Conservation (phyloP, 2,329 filamentous ascomycete genomes). For the Phialophora tarda region DNA sequence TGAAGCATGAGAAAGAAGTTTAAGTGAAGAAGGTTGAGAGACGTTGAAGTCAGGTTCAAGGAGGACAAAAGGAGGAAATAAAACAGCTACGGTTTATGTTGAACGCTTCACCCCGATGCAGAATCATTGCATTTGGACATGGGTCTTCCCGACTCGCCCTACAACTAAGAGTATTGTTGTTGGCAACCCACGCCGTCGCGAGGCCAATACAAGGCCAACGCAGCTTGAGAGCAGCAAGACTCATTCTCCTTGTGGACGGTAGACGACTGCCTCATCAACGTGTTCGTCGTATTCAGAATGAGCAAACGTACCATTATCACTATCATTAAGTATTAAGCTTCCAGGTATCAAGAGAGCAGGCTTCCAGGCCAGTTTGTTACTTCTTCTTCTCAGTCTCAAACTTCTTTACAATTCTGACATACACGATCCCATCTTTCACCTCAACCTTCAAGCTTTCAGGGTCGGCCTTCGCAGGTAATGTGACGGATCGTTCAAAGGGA, state of each 20-base stretch:
- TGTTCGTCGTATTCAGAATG: neutral
- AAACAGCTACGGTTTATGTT: neutral
- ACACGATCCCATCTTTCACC: slow-evolving; percentile 22
- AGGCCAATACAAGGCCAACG: neutral
- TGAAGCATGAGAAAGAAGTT: neutral
- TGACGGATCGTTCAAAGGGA: slow-evolving; percentile 26
- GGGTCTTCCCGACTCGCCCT: neutral
- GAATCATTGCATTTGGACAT: neutral
- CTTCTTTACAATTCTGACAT: slow-evolving; percentile 15
- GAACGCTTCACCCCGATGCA: neutral
- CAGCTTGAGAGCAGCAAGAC: neutral
- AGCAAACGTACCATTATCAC: neutral
- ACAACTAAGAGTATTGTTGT: neutral
- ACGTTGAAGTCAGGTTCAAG: neutral
- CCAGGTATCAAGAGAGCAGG: neutral
- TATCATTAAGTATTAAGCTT: neutral
- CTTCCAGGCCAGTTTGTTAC: neutral
- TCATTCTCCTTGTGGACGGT: neutral
- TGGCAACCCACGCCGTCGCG: neutral
- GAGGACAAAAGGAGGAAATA: neutral
- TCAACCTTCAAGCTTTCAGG: slow-evolving; percentile 12
- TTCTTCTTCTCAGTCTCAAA: neutral
- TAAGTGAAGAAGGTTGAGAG: neutral
- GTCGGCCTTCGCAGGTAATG: slow-evolving; percentile 18
- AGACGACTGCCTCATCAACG: neutral